Evolutionary conservation across 805 yeast species (phyloP).

Genomic region (Zygosaccharomyces gambellarensis): DNA sequence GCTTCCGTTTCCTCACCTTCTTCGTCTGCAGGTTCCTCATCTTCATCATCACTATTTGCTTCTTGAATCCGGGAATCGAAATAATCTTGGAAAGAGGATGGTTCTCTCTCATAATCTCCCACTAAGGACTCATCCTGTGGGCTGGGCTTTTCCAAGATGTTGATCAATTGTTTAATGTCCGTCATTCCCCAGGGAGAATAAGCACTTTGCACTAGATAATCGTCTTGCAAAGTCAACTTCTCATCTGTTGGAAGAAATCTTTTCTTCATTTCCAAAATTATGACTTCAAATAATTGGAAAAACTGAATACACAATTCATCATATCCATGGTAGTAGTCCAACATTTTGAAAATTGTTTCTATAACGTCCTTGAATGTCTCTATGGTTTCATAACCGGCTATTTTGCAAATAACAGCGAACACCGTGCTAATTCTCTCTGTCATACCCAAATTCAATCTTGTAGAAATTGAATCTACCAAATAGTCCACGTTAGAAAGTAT

Average conservation of each 20-base stretch:
- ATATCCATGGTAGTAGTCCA: conserved; percentile 86
- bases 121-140: conserved; percentile 24
- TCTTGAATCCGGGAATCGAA: conserved; percentile 34
- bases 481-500: conserved; percentile 73
- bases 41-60: conserved; percentile 37
- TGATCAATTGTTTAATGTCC: conserved; percentile 40
- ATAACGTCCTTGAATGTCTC: conserved; percentile 68
- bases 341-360: conserved; percentile 64
- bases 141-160: conserved; percentile 38
- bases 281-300: conserved; percentile 61
- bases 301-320: conserved; percentile 65
- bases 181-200: conserved; percentile 60
- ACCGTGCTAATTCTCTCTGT: conserved; percentile 72
- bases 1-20: conserved; percentile 18
- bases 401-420: conserved; percentile 58
- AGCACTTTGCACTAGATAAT: conserved; percentile 24
- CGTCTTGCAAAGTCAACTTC: conserved; percentile 15
- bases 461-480: conserved; percentile 70
- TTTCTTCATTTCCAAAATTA: conserved; percentile 45
- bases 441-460: conserved; percentile 61
- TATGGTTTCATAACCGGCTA: conserved; percentile 65
- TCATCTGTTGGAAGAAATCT: conserved; percentile 23
- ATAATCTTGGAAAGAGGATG: conserved; percentile 35
- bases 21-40: conserved; percentile 18
- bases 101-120: conserved; percentile 32